A percentile compares a stretch with the other conserved stretches of the same genome.
phyloP scores from a whole-genome alignment of 805 yeast genomes.

The Ogataea paradorogensis region DNA sequence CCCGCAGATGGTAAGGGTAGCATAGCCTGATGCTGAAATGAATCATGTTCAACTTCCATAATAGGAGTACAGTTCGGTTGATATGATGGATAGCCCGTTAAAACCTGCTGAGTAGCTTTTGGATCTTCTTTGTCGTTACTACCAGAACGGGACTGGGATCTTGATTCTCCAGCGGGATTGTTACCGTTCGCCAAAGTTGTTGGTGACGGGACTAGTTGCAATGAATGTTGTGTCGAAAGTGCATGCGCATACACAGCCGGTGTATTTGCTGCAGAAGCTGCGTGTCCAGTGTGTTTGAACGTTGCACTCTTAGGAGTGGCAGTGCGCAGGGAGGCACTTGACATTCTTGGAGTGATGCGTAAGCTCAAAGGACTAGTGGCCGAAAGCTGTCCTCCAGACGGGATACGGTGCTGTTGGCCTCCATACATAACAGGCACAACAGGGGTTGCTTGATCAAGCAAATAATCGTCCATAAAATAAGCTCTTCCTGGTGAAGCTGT shows the following conservation, averaged over 20 bases:
- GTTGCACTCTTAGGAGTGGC: slow-evolving; percentile 22
- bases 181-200: slow-evolving; percentile 12
- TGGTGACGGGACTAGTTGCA: slow-evolving; percentile 18
- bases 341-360: slow-evolving; percentile 21
- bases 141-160: slow-evolving; percentile 11
- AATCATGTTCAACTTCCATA: slow-evolving; percentile 19
- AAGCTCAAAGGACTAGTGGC: slow-evolving; percentile 14
- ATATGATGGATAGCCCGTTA: slow-evolving; percentile 15
- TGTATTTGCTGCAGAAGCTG: slow-evolving; percentile 14
- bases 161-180: slow-evolving; percentile 8
- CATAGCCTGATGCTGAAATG: slow-evolving; percentile 15
- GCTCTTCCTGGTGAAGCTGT: slow-evolving; percentile 26
- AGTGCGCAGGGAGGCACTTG: slow-evolving; percentile 13
- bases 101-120: slow-evolving; percentile 16
- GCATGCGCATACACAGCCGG: slow-evolving; percentile 16
- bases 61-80: slow-evolving; percentile 13
- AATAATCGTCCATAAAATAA: slow-evolving; percentile 20
- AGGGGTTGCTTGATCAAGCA: slow-evolving; percentile 31
- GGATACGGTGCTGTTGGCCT: slow-evolving; percentile 18
- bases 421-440: slow-evolving; percentile 27
- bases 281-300: slow-evolving; percentile 14
- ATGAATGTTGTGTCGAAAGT: slow-evolving; percentile 11
- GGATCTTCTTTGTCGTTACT: slow-evolving; percentile 10
- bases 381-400: slow-evolving; percentile 7
- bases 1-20: slow-evolving; percentile 18